Base-by-base conservation (phyloP, 805 yeast genomes). In the Diddensiella transvaalensis region DNA sequence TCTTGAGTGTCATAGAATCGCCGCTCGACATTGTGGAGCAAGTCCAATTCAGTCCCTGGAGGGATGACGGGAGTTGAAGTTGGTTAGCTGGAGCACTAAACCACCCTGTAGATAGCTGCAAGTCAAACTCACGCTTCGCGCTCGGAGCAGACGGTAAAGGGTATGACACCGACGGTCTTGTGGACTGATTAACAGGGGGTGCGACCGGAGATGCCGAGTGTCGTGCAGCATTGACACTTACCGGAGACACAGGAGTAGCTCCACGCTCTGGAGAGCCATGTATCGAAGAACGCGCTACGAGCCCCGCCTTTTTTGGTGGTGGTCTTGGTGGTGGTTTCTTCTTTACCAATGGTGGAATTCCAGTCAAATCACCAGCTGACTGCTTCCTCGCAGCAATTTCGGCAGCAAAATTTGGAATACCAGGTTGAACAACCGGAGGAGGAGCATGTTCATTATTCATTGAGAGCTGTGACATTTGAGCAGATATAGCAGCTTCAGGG, bases 331-430 rank as follows among this genome's bases (percentile, higher is more conserved):
- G 61, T 11, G 60, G 56, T 38, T 55, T 49, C 40, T 53, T 56
- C 42, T 48, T 52, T 10, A 39, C 29, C 6, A 40, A 30, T 4
- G 46, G 36, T n/a, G 49, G 40, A 13, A 48, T 35, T 30, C 49
- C 44, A 19, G 48, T 36, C 48, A 53, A 38, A 42, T 30, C 39
- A 45, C 55, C 32, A 42, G 44, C 21, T 21, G 44, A 37, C 32
- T 39, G 37, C 26, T 52, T 52, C 4, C 55, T 38, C 2, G 57
- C 52, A 19, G 68, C 65, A 22, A 64, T 64, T 40, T 65, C 63
- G 19, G 61, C 62, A 10, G 69, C 69, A 53, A 61, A 64, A 50
- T 61, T 63, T 3, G 66, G 66, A 13, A 38, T 35, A 22, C 21
- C 19, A n/a, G 41, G 10, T 3, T 24, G 41, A 13, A 23, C 19